Evolutionary conservation across 768 basidiomycete species (phyloP), one percentile per base, ranked within the genome.

Genomic region (Rhodotorula taiwanensis): DNA sequence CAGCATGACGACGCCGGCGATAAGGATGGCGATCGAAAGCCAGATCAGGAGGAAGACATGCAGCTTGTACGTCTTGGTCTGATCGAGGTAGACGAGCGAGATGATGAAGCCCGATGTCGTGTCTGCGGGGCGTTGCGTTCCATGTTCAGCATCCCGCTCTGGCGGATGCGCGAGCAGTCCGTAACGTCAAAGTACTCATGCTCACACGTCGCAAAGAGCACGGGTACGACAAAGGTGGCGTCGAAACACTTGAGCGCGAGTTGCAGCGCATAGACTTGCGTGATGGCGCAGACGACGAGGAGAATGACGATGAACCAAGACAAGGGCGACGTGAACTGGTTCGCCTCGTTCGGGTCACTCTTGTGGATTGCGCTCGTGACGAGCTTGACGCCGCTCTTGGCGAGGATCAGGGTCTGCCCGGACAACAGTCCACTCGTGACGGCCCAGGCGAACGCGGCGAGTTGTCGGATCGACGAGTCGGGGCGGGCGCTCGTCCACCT

Each of bases 391-490:
- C 50, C 69, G 28, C 85, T 79, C 72, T 84, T 86, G 10, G 86
- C 86, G 65, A 97, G 93, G 5, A 98, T 89, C 60, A 98, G 79
- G 75, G 85, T 87, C 45, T 85, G 84, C 9, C 93, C 94, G 10
- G 90, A 89, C 43, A 98, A 78, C 41, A 89, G 86, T 18, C 93
- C 93, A 39, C 93, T 92, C 58, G 85, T 84, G 66, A 91, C 91
- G 4, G 90, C 88, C 94, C 93, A 97, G 3, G 86, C 86, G 53
- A 98, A 89, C 20, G 92, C 93, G 49, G 93, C 80, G 31, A 88
- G 85, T 89, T 91, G 95, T 11, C 86, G 86, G 45, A 98, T 79
- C 57, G 85, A 84, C 70, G 83, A 86, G 73, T 98, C 93, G 10
- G 66, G 66, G n/a, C 60, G 45, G 6, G 28, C 23, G 43, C 49